Evolutionary conservation across 176 grass and related monocot species (phyloP), one percentile per base, ranked within the genome.

Genomic region (Puccinellia tenuiflora): DNA sequence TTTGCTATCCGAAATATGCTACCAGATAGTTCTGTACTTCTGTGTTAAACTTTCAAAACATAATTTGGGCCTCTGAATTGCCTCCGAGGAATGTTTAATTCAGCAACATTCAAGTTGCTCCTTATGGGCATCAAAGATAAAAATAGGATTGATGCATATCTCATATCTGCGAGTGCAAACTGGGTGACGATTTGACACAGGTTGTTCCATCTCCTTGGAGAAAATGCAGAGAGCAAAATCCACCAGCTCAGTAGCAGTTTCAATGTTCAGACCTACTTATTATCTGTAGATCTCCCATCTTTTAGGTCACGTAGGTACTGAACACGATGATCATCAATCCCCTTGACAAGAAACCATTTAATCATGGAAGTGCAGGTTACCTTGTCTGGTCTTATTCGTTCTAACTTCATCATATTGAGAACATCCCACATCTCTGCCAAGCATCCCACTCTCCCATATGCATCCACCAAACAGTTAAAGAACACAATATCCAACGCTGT

Each of bases 381-480:
- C 83, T 95, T 98, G 86, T 95, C 89, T 57, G 93, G 89, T 18
- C 72, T 87, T 69, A 89, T 91, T 18, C 60, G 57, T 38, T 73
- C 83, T 40, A 50, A 67, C 79, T 90, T 92, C 96, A 95, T 98
- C 87, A 93, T 87, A 83, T 92, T 89, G 45, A 98, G 86, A 85
- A 91, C 78, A 35, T 86, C 91, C 88, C 88, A 88, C 96, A 95
- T 98, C 76, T 95, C 93, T 18, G 77, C 89, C 74, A 98, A 98
- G 72, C 87, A 90, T n/a, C 79, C 96, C 18, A 88, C 85, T 73
- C 93, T 91, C 79, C 92, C 93, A 90, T 93, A 93, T 31, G 93
- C 91, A 77, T 98, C 96, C 25, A 93, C 93, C 87, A 98, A 93
- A 84, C 96, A 98, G 82, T 98, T 98, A 39, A 93, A 95, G 77